These are phyloP conservation scores for Saccharomycopsis oosterbeekiorum DNA, from an alignment of 805 yeast genomes.

Conservation along the genomic window DNA sequence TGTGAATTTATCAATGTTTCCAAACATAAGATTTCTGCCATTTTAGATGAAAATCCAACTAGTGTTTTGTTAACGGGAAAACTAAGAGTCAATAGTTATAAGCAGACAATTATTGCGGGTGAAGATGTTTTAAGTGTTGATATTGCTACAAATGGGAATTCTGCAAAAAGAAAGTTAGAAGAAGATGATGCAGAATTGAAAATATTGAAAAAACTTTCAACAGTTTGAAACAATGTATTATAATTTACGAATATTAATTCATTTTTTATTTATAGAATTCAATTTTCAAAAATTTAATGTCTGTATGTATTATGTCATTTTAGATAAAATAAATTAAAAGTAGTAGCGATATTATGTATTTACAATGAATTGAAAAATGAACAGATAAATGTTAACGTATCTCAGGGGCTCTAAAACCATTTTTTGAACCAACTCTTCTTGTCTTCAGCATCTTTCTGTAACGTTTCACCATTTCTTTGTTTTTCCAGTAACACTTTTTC, in stretches of 20 bases:
- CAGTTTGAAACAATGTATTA: not conserved
- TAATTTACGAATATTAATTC: too few relatives aligned
- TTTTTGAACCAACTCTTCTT: slow-evolving; percentile 3
- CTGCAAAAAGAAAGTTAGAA: slow-evolving; percentile 4
- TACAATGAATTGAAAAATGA: not conserved
- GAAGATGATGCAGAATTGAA: slow-evolving; percentile 6
- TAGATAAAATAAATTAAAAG: not conserved
- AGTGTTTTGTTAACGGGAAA: slow-evolving; percentile 64
- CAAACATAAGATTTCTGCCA: slow-evolving; percentile 45
- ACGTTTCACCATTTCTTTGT: not conserved
- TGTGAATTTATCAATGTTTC: slow-evolving; percentile 64
- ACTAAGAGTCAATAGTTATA: slow-evolving; percentile 61
- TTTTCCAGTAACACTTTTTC: slow-evolving; percentile 23
- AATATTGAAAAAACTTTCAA: slow-evolving; percentile 5
- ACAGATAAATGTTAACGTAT: not conserved
- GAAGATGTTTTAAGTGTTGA: slow-evolving; percentile 18
- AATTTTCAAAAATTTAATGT: too few relatives aligned
- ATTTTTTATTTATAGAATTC: not conserved
- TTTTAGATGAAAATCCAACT: slow-evolving; percentile 51
- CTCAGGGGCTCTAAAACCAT: not conserved
- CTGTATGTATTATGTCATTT: not conserved
- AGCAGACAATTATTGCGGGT: slow-evolving; percentile 60
- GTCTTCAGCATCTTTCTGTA: not conserved
- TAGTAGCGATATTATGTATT: not conserved
- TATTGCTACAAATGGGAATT: not conserved